Evolutionary conservation across 148 eudicot species (phyloP), one percentile per base, ranked within the genome.

Genomic region (Spergularia marina): DNA sequence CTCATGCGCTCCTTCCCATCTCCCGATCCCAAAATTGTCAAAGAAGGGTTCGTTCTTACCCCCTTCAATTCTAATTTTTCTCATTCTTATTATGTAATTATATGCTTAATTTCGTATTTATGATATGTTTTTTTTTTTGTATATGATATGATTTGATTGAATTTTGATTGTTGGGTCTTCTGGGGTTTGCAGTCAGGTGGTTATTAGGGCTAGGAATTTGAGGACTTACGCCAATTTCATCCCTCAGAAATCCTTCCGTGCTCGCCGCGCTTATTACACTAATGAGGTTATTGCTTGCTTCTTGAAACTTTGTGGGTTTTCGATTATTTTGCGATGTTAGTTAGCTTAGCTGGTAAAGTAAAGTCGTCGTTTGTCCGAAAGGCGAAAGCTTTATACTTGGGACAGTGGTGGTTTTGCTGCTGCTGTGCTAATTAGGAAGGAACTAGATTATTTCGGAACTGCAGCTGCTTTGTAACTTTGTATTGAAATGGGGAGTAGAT

Each of bases 1-100:
- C 94, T 95, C 74, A 91, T 95, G 96, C 89, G 88, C 13, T 88
- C 98, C 62, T 75, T 84, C 78, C 91, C 77, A 70, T 12, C 60
- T 2, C 97, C 98, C 52, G 99, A 95, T 84, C 76, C 88, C 74
- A 95, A 95, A 82, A 83, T 95, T 85, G 80, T 95, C 92, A 94
- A 90, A 86, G 98, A 94, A 87, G 98, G 99, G 98, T 76, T 75
- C 39, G 30, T 40, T 16, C 16, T 25, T 0, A 0, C 25, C 5
- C 10, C 34, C 15, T 14, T 0, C 16, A 7, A 2, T 12, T 21
- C 0, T 6, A 25, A 34, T 16, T 12, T 34, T 34, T 7, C 12
- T 58, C 25, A 4, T 7, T 6, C 7, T 3, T 21, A 6, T 11
- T 41, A 5, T 23, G 18, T 4, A 3, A 25, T 30, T 30, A 30